phyloP scores from a whole-genome alignment of 1,139 yeast genomes.

The Komagataea norvegica region DNA sequence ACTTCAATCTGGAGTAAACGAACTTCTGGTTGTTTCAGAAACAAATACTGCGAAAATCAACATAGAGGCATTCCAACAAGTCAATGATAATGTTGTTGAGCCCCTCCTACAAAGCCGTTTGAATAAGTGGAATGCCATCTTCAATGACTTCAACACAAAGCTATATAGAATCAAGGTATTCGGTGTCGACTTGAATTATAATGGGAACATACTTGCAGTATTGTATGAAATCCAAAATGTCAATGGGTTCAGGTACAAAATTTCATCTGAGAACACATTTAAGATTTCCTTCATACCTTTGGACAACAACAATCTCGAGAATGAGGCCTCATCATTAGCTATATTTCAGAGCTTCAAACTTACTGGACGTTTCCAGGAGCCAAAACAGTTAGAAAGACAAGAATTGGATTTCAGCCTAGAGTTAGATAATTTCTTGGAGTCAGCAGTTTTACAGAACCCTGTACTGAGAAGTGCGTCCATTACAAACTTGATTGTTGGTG shows the following conservation, averaged over 20 bases:
- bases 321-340: slow-evolving; percentile 28
- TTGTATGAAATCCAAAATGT: slow-evolving; percentile 30
- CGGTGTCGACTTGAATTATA: slow-evolving; percentile 31
- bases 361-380: slow-evolving; percentile 20
- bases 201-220: slow-evolving; percentile 30
- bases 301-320: slow-evolving; percentile 22
- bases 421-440: slow-evolving; percentile 25
- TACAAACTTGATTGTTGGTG: slow-evolving; percentile 26
- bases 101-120: slow-evolving; percentile 15
- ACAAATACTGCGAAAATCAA: slow-evolving; percentile 7
- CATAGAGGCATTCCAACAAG: slow-evolving; percentile 4
- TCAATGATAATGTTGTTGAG: slow-evolving; percentile 15
- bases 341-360: slow-evolving; percentile 33
- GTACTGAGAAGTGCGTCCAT: slow-evolving; percentile 23
- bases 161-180: slow-evolving; percentile 19
- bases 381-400: slow-evolving; percentile 6
- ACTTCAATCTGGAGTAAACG: slow-evolving; percentile 7
- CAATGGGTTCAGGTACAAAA: slow-evolving; percentile 31
- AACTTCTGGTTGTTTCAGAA: slow-evolving; percentile 12
- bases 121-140: slow-evolving; percentile 19
- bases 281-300: slow-evolving; percentile 30
- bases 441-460: slow-evolving; percentile 19
- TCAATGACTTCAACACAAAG: slow-evolving; percentile 23
- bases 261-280: slow-evolving; percentile 30
- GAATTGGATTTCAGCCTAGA: slow-evolving; percentile 10